Evolutionary conservation across 1,284 basidiomycete genomes (phyloP).

Genomic region (Cutaneotrichosporon sp.): DNA sequence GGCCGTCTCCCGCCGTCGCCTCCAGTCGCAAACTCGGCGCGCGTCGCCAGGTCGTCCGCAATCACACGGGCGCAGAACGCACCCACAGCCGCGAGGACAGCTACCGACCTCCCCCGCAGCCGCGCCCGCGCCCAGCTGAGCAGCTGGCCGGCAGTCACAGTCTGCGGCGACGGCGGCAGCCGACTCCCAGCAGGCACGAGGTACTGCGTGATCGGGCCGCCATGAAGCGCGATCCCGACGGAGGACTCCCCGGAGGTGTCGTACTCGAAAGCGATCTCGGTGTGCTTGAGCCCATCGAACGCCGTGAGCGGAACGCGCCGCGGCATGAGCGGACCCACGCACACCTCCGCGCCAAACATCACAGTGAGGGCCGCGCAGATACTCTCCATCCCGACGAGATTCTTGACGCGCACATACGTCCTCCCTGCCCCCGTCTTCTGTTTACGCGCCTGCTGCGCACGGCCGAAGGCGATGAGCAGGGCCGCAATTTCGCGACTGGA

Average conservation of each 20-base stretch:
- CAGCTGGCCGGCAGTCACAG: neutral
- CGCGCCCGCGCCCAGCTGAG: neutral
- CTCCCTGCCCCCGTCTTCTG: too few species aligned
- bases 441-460: too few species aligned
- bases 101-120: neutral
- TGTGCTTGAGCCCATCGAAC: neutral
- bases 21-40: neutral
- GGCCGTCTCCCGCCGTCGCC: neutral
- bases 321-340: neutral
- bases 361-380: neutral
- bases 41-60: neutral
- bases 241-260: neutral
- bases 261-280: neutral
- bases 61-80: neutral
- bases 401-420: neutral
- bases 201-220: neutral
- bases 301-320: neutral
- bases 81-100: neutral
- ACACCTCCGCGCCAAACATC: neutral
- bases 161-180: neutral
- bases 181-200: neutral
- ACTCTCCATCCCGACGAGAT: neutral
- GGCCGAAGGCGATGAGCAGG: neutral
- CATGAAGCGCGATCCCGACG: neutral
- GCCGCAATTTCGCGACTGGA: neutral